Conservation (phyloP, 2,329 filamentous ascomycete species). For the Aspergillus quadricinctus region DNA sequence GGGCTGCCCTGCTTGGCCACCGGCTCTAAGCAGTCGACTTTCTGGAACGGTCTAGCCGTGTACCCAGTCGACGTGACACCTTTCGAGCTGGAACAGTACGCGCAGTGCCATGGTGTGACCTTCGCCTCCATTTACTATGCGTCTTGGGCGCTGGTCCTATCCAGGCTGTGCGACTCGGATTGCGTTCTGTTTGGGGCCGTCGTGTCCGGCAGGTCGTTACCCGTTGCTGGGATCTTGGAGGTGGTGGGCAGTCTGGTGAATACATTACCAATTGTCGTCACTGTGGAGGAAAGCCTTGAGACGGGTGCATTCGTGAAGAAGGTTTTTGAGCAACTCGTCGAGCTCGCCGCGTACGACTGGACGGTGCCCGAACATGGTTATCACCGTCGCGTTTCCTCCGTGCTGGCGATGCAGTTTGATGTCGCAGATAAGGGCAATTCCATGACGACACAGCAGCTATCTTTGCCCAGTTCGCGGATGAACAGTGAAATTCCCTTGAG, state of each 20-base stretch:
- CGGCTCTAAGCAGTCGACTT: not conserved
- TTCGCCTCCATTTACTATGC: not conserved
- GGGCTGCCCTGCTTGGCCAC: not conserved
- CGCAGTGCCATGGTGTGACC: not conserved
- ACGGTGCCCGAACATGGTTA: conserved; percentile 4
- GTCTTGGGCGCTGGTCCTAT: not conserved
- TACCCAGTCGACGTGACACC: not conserved
- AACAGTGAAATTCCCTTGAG: not conserved
- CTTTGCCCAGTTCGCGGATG: not conserved
- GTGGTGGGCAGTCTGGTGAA: not conserved
- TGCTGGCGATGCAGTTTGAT: conserved; percentile 1
- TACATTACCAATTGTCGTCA: not conserved
- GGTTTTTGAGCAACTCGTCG: not conserved
- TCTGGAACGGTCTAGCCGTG: not conserved
- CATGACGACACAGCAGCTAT: not conserved
- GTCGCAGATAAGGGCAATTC: not conserved
- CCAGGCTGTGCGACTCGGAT: not conserved
- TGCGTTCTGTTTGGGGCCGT: not conserved
- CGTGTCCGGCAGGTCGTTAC: not conserved
- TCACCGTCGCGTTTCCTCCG: conserved; percentile 1
- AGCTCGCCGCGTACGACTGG: not conserved
- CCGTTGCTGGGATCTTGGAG: not conserved
- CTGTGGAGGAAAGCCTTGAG: not conserved
- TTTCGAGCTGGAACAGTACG: not conserved
- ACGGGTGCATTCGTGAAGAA: not conserved